Evolutionary conservation across 805 yeast species (phyloP).

Genomic region (Nakazawaea siamensis): DNA sequence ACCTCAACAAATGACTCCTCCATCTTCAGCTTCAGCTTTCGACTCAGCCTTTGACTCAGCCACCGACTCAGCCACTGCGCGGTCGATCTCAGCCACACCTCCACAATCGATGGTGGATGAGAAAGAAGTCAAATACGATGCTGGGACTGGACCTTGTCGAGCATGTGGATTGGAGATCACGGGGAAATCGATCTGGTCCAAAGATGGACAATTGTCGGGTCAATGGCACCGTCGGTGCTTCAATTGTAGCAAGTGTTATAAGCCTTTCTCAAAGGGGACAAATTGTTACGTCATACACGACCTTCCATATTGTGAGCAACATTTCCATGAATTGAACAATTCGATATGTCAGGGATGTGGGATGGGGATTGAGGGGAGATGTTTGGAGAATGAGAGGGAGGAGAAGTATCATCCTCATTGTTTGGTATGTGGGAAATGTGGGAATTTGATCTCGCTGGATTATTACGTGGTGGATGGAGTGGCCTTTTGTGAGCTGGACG

Average conservation of each 20-base stretch:
- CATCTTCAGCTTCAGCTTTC: not conserved
- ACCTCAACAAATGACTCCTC: not conserved
- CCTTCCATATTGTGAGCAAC: conserved; percentile 72
- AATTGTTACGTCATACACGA: conserved; percentile 74
- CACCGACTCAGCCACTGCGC: not conserved
- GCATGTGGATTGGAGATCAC: conserved; percentile 49
- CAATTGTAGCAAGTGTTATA: conserved; percentile 57
- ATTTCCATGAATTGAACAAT: conserved; percentile 68
- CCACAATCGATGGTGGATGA: not conserved
- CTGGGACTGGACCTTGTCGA: conserved; percentile 81
- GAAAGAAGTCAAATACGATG: conserved; percentile 12
- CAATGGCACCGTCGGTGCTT: conserved; percentile 94
- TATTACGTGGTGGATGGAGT: conserved; percentile 42
- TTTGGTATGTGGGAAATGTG: conserved; percentile 60
- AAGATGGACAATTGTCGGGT: conserved; percentile 76
- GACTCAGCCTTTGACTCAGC: not conserved
- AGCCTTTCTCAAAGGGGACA: conserved; percentile 47
- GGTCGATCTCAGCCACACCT: not conserved
- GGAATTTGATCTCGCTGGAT: conserved; percentile 38
- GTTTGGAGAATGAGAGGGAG: conserved; percentile 66
- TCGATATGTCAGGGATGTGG: conserved; percentile 69
- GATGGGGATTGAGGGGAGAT: conserved; percentile 80
- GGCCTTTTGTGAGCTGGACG: conserved; percentile 44
- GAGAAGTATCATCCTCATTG: conserved; percentile 75
- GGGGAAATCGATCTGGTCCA: conserved; percentile 64